A percentile compares a stretch with the other conserved stretches of the same genome.
Evolutionary conservation across 495 filamentous ascomycete species (phyloP).

Genomic region (Aspergillus carlsbadensis): DNA sequence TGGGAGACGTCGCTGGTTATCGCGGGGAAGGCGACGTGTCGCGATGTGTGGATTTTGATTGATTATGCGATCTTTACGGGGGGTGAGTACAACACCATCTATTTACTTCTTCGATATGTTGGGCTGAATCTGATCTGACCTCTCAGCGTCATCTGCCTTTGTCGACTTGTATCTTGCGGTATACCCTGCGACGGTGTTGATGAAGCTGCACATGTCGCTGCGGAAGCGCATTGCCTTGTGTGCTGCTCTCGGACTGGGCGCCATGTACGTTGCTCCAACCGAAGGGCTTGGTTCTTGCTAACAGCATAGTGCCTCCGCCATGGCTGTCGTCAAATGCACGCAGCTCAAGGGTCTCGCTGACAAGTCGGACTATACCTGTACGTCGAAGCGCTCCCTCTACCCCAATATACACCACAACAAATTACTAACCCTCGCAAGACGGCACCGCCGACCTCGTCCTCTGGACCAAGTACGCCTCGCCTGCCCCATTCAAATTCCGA

Average conservation of each 20-base stretch:
- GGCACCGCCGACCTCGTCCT: slow-evolving; percentile 34
- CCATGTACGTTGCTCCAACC: slow-evolving; percentile 26
- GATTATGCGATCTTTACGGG: slow-evolving; percentile 40
- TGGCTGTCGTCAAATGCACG: slow-evolving; percentile 39
- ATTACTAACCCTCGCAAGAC: slow-evolving; percentile 20
- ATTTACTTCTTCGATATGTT: background rate
- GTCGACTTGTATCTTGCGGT: slow-evolving; percentile 38
- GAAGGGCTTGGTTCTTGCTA: background rate
- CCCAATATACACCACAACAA: background rate
- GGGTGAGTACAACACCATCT: slow-evolving; percentile 19
- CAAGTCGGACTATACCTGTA: slow-evolving; percentile 36
- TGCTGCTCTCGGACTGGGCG: slow-evolving; percentile 35
- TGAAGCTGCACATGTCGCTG: slow-evolving; percentile 40
- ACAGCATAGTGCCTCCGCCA: slow-evolving; percentile 27
- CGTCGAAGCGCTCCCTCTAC: slow-evolving; percentile 2
- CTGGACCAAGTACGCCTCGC: slow-evolving; percentile 34
- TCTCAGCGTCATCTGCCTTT: slow-evolving; percentile 33
- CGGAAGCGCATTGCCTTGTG: slow-evolving; percentile 37
- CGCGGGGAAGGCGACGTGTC: slow-evolving; percentile 28
- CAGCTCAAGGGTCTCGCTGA: slow-evolving; percentile 36
- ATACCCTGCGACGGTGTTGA: slow-evolving; percentile 29
- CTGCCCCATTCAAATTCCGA: background rate
- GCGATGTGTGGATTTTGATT: slow-evolving; percentile 31
- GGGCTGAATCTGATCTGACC: background rate
- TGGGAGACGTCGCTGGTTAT: slow-evolving; percentile 26